These are phyloP conservation scores for Saccharomyces hybrid DNA, from an alignment of 1,139 yeast genomes.

Conservation along the genomic window DNA sequence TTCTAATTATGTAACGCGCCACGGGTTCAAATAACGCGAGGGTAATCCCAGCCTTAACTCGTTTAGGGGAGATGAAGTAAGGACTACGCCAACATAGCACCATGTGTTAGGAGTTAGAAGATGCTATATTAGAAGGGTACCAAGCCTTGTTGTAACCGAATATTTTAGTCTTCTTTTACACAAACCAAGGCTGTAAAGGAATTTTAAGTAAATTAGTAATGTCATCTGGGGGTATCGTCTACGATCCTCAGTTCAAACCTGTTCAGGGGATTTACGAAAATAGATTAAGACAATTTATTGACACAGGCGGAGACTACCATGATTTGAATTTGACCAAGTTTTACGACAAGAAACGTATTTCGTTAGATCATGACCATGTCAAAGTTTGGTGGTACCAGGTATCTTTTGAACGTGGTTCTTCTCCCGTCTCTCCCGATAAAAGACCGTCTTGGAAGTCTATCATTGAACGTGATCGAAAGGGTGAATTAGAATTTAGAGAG, in stretches of 20 bases:
- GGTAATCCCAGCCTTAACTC: background rate
- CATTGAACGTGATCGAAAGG: slow-evolving; percentile 33
- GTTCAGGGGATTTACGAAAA: slow-evolving; percentile 71
- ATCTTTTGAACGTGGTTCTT: slow-evolving; percentile 26
- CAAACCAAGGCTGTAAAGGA: background rate
- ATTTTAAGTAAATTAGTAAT: slow-evolving; percentile 3
- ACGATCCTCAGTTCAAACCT: slow-evolving; percentile 75
- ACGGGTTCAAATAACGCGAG: background rate
- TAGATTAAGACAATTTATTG: slow-evolving; percentile 74
- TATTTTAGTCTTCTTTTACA: background rate
- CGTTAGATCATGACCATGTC: slow-evolving; percentile 22
- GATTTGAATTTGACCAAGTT: slow-evolving; percentile 74
- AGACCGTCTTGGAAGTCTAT: slow-evolving; percentile 76
- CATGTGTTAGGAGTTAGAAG: background rate
- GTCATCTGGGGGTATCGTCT: slow-evolving; percentile 35
- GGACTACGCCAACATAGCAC: background rate
- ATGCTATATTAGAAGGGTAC: background rate
- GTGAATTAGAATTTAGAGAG: slow-evolving; percentile 36
- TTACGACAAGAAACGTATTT: slow-evolving; percentile 53
- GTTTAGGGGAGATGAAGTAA: background rate
- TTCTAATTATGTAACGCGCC: background rate
- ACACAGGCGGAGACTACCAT: slow-evolving; percentile 61
- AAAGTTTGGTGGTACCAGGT: slow-evolving; percentile 32
- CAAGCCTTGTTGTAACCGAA: background rate
- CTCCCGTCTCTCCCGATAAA: slow-evolving; percentile 31